Evolutionary conservation across 495 filamentous ascomycete species (phyloP).

Genomic region (Penicillium bovifimosum): DNA sequence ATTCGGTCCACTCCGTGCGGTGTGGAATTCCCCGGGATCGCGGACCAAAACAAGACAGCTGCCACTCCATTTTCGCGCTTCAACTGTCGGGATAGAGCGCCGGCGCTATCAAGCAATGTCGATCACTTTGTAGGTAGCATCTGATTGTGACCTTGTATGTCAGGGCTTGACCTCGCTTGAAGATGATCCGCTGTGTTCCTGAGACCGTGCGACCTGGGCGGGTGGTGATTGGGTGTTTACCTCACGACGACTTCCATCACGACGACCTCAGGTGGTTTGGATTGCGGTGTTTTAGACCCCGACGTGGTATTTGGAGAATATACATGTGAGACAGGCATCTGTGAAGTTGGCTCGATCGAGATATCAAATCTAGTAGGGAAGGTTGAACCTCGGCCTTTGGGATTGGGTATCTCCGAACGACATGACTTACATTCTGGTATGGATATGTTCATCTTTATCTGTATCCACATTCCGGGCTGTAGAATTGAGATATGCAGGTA

Average conservation of each 20-base stretch:
- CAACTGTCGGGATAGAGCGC: not conserved
- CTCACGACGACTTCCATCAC: not conserved
- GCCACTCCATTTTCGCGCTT: not conserved
- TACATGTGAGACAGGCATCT: not conserved
- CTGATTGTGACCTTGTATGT: not conserved
- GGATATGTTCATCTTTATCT: not conserved
- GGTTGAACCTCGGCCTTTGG: too few species aligned
- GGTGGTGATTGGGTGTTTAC: constrained; percentile 1
- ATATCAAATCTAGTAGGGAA: too few species aligned
- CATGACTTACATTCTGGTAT: too few species aligned
- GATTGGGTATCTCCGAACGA: too few species aligned
- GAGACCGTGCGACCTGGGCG: not conserved
- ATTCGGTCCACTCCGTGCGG: not conserved
- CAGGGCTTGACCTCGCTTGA: not conserved
- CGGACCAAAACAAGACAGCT: not conserved
- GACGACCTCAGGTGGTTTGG: not conserved
- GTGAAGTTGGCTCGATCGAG: not conserved
- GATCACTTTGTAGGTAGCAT: not conserved
- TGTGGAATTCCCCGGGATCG: not conserved
- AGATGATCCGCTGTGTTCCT: not conserved
- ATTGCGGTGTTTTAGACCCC: too few species aligned
- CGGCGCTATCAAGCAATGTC: not conserved
- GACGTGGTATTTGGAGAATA: constrained; percentile 1
- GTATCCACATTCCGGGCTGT: not conserved
- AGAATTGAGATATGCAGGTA: too few species aligned